Evolutionary conservation across 306 rosid genomes (phyloP), one percentile per base, ranked within the genome.

Genomic region (Acacia crassicarpa): DNA sequence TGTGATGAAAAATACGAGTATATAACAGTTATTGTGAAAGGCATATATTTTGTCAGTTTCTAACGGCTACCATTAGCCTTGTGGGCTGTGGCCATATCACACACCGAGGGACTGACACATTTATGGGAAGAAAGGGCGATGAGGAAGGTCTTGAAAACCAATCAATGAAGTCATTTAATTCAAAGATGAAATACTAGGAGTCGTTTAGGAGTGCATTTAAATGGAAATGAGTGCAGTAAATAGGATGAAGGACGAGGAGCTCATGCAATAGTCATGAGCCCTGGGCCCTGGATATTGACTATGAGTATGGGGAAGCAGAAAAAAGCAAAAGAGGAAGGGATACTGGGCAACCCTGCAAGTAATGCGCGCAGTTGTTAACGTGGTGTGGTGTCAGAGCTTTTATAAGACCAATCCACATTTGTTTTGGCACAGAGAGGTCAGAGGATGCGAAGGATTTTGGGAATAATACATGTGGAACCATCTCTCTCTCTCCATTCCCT

Each of bases 381-480:
- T 61, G 78, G 69, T 83, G 86, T 78, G 78, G 73, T 81, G 87
- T 81, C 87, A 76, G 88, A 83, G 67, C 83, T 86, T 17, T 17
- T 8, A 9, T 8, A n/a, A 2, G 25, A 54, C 25, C 27, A 56
- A n/a, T 20, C 35, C 17, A 49, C 63, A 5, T 73, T 17, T 65
- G 49, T 9, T 45, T 89, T 83, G 70, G 72, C 86, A 85, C 23
- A 80, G 53, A 48, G 53, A 14, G 80, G 67, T 6, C 87, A 84
- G 46, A 80, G 75, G 83, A 85, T 76, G 13, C 51, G 7, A 53
- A 63, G 85, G 78, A 80, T 44, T 58, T 84, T 44, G 88, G 84
- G 84, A 85, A 83, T 87, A 85, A 78, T 80, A 16, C 92, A 84
- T 89, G 90, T 89, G 91, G 70, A 56, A 78, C 86, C 8, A 25